phyloP scores from a whole-genome alignment of 2,329 filamentous ascomycete species.

The Aspergillus tamarii region DNA sequence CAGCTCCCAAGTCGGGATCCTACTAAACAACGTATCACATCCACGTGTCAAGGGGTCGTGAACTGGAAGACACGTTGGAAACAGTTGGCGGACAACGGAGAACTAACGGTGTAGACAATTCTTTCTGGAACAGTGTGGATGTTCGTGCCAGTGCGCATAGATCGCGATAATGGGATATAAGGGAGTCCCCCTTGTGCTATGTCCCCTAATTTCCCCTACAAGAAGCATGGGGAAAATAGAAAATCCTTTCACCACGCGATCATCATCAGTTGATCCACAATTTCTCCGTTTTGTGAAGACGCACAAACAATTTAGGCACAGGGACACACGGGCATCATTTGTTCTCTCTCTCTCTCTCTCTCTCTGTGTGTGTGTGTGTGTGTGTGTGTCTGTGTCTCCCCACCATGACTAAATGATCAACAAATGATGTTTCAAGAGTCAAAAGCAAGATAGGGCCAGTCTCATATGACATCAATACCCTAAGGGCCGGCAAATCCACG shows the following conservation, averaged over 20 bases:
- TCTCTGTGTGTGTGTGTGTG: too few relatives aligned
- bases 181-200: background rate
- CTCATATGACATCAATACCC: background rate
- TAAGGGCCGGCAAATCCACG: background rate
- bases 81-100: background rate
- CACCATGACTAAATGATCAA: constrained; percentile 2
- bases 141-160: background rate
- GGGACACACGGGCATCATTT: background rate
- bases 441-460: background rate
- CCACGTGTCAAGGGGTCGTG: background rate
- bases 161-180: background rate
- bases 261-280: constrained; percentile 2
- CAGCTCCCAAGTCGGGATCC: background rate
- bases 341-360: background rate
- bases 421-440: background rate
- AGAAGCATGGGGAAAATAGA: background rate
- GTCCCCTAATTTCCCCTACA: background rate
- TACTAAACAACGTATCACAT: background rate
- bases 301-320: background rate
- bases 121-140: background rate
- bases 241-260: background rate
- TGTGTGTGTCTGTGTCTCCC: background rate
- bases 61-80: background rate
- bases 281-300: background rate
- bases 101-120: background rate